phyloP scores from a whole-genome alignment of 306 rosid genomes.

The Styphnolobium japonicum region DNA sequence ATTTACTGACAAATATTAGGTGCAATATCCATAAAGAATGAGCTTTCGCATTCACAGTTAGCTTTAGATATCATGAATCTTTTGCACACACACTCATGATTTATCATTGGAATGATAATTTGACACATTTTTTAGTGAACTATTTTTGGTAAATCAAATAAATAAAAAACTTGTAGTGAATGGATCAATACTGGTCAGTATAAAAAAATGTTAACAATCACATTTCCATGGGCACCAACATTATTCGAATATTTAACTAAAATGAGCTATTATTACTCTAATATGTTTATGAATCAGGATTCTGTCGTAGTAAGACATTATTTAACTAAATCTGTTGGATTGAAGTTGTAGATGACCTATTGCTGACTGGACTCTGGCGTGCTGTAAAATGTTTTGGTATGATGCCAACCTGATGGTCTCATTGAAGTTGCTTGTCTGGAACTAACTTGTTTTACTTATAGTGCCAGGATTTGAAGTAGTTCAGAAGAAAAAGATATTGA shows the following conservation, averaged over 20 bases:
- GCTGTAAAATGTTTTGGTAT: constrained; percentile 14
- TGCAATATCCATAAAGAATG: not conserved
- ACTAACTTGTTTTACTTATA: not conserved
- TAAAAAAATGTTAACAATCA: too few relatives aligned
- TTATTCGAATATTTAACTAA: not conserved
- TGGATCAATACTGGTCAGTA: not conserved
- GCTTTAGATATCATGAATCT: not conserved
- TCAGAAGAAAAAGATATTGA: constrained; percentile 6
- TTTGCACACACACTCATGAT: not conserved
- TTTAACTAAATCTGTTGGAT: not conserved
- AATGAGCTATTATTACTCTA: not conserved
- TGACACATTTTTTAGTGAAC: too few relatives aligned
- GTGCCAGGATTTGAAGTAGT: constrained; percentile 13
- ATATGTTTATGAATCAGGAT: not conserved
- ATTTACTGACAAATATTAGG: not conserved
- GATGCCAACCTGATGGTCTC: not conserved
- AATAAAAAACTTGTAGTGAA: too few relatives aligned
- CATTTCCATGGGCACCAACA: not conserved
- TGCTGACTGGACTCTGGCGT: not conserved
- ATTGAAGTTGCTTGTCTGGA: not conserved
- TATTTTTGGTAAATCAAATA: too few relatives aligned
- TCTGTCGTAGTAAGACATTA: not conserved
- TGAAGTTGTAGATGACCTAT: constrained; percentile 9
- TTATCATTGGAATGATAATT: too few relatives aligned
- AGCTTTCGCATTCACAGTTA: not conserved